Evolutionary conservation across 2,329 filamentous ascomycete species (phyloP).

Genomic region (Colletotrichum karsti): DNA sequence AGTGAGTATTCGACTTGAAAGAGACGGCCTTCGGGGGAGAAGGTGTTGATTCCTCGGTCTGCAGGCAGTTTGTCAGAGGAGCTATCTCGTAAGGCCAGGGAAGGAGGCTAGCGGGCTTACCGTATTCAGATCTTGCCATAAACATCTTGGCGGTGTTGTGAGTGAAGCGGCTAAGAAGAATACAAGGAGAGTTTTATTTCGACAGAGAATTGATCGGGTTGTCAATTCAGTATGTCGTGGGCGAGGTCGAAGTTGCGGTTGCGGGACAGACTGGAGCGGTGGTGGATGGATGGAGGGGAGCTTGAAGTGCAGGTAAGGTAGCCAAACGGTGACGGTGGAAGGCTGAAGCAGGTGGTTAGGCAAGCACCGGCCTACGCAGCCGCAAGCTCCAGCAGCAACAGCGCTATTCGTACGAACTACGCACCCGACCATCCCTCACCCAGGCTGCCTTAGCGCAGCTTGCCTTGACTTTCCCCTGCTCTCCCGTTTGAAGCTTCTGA

Average conservation of each 20-base stretch:
- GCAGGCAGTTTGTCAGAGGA: slow-evolving; percentile 39
- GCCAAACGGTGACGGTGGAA: slow-evolving; percentile 26
- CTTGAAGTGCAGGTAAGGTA: slow-evolving; percentile 24
- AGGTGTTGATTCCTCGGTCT: slow-evolving; percentile 67
- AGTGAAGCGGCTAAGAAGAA: slow-evolving; percentile 1
- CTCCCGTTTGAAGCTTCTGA: slow-evolving; percentile 1
- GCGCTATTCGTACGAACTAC: background rate
- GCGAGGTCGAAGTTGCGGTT: background rate
- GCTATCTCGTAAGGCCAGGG: slow-evolving; percentile 35
- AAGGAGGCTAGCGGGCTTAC: slow-evolving; percentile 62
- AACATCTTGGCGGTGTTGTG: slow-evolving; percentile 80
- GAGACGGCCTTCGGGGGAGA: slow-evolving; percentile 98
- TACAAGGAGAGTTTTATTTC: background rate
- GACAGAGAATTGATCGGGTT: background rate
- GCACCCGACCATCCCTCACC: background rate
- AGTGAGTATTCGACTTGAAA: slow-evolving; percentile 99
- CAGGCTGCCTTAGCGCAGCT: background rate
- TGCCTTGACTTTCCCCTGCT: slow-evolving; percentile 1
- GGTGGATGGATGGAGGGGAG: slow-evolving; percentile 21
- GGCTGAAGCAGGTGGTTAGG: slow-evolving; percentile 35
- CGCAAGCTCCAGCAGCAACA: slow-evolving; percentile 12
- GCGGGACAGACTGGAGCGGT: slow-evolving; percentile 4
- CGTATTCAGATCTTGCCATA: slow-evolving; percentile 99
- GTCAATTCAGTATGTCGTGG: slow-evolving; percentile 9
- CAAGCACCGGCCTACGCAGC: slow-evolving; percentile 51